Evolutionary conservation across 768 basidiomycete genomes (phyloP), one percentile per base, ranked within the genome.

Genomic region (Rhodotorula paludigena): DNA sequence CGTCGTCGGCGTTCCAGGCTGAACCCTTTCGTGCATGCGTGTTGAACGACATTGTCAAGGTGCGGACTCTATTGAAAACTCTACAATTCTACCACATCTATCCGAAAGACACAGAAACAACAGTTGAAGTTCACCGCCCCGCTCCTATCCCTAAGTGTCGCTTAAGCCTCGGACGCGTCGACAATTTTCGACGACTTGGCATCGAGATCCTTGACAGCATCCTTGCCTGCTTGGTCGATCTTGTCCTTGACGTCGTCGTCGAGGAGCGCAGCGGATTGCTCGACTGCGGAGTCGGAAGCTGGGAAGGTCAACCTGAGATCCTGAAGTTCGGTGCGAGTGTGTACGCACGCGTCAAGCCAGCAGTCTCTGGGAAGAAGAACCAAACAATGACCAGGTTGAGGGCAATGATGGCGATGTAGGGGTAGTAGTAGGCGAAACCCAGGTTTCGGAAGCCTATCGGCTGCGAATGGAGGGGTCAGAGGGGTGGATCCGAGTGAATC

Each of bases 311-410:
- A 36, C 20, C n/a, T 20, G 42, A 16, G 21, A 15, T 12, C 35
- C 10, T 11, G 35, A 21, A 41, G 30, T 28, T 49, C 30, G 18
- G 28, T 1, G 41, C 6, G 36, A 10, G 45, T 1, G 28, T 6
- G 25, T 18, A 61, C 60, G 38, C 5, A 53, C 60, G 60, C n/a
- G 51, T 62, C 5, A 53, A 18, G 32, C 44, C 44, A 9, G 49
- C n/a, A 8, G 76, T 77, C 54, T 78, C 77, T 38, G 63, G 66
- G 60, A 74, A 59, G 60, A 36, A 41, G 66, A 68, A 59, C 66
- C 60, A 71, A 52, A 74, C 64, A 25, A 67, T 47, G 30, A 74
- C 39, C 28, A 64, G 63, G 60, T 60, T 66, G 32, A 67, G 38
- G 56, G 47, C 39, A 36, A 59, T 51, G 51, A 65, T 42, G 51